Evolutionary conservation across 352 stramenopile species (phyloP).

Genomic region (Phytophthora ohioensis): DNA sequence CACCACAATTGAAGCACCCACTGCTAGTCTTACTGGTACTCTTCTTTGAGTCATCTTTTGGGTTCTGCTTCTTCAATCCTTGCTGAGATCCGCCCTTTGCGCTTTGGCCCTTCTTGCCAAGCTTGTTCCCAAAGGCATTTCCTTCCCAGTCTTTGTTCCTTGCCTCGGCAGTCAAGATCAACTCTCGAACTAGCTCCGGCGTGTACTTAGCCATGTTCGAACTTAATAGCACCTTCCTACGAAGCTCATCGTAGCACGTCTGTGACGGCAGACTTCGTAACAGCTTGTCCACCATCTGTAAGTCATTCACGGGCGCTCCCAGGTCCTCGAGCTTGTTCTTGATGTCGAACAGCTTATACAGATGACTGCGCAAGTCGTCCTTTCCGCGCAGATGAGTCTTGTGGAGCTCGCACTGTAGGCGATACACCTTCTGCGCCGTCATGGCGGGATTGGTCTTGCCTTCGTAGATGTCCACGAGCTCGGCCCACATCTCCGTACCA

Average conservation of each 20-base stretch:
- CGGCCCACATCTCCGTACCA: conserved; percentile 22
- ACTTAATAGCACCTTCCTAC: conserved; percentile 18
- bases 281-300: conserved; percentile 2
- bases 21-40: background rate
- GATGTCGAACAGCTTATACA: conserved; percentile 25
- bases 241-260: conserved; percentile 12
- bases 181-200: conserved; percentile 1
- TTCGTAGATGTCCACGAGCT: conserved; percentile 13
- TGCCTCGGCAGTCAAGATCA: background rate
- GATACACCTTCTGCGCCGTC: conserved; percentile 27
- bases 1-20: conserved; percentile 7
- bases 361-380: conserved; percentile 9
- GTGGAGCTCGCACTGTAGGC: conserved; percentile 19
- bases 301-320: background rate
- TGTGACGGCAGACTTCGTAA: background rate
- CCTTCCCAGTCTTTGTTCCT: conserved; percentile 11
- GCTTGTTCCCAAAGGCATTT: conserved; percentile 8
- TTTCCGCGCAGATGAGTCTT: conserved; percentile 14
- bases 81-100: too few species aligned
- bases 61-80: background rate
- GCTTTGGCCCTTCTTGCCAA: conserved; percentile 1
- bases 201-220: conserved; percentile 12
- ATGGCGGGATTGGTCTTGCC: conserved; percentile 12
- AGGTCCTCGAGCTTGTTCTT: conserved; percentile 1
- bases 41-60: background rate